Base-by-base conservation (phyloP, 306 rosid species). In the Calophaca sinica region DNA sequence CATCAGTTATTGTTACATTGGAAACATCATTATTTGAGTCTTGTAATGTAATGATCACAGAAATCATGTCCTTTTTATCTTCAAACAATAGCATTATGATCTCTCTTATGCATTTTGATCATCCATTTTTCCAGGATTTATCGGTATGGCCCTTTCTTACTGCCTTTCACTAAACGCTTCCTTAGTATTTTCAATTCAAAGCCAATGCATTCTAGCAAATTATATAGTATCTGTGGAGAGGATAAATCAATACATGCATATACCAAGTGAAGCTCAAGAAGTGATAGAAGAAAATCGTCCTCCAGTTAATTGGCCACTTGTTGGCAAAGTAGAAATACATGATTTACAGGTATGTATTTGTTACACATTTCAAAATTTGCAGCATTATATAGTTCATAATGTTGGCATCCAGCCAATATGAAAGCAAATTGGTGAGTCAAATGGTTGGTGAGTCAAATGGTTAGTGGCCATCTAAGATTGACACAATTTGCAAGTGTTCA, bases 121-220 rank as follows among this genome's bases (percentile, higher is more conserved):
- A 11, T 48, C 8, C 28, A 36, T 52, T 51, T 5, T 61, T 80
- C 35, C 84, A 92, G 96, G 96, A 70, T 85, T 84, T 63, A 60
- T 88, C 51, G 97, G 96, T 48, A 86, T 92, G 92, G 91, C 93
- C 4, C 89, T 92, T 44, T 92, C 97, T 62, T 92, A 90, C 78
- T 96, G 97, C 20, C 96, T 92, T 78, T 88, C 90, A 14, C 63
- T 92, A 9, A 88, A 80, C 64, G 6, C 0, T 14, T 49, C 52
- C 9, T 13, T 90, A 38, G 91, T 90, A 31, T 75, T 32, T 53
- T 85, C 92, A 42, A 84, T 86, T 64, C 93, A 88, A 79, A 48
- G 61, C 51, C 96, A 92, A 70, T 92, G 97, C 86, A 83, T 39
- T 55, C 2, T 83, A 10, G 89, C 89, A 62, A 88, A 92, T 76